Conservation (phyloP, 768 basidiomycete genomes). For the Lactarius psammicola region DNA sequence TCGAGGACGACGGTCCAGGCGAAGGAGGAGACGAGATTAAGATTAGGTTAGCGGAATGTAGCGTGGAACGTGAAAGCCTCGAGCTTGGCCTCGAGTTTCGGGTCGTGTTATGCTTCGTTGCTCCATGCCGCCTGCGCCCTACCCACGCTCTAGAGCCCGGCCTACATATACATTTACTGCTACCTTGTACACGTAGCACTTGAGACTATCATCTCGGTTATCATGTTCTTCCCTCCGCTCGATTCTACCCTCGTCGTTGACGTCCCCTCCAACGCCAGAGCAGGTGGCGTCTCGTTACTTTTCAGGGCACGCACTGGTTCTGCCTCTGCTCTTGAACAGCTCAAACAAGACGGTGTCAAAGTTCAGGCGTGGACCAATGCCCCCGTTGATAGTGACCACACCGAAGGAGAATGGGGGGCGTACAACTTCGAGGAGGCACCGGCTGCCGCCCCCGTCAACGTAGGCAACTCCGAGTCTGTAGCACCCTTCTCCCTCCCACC, state of each 20-base stretch:
- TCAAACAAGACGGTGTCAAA: conserved; percentile 21
- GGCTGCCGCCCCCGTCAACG: conserved; percentile 4
- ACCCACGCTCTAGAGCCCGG: background rate
- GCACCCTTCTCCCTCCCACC: conserved; percentile 20
- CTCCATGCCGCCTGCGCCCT: conserved; percentile 5
- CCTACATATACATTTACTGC: background rate
- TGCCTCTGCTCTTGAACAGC: conserved; percentile 24
- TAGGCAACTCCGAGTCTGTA: background rate
- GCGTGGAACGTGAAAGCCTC: conserved; percentile 1
- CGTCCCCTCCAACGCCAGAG: conserved; percentile 18
- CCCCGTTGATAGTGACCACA: conserved; percentile 20
- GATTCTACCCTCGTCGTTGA: conserved; percentile 26
- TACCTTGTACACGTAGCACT: background rate
- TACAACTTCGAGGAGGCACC: conserved; percentile 25
- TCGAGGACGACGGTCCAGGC: conserved; percentile 21
- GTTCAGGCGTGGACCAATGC: conserved; percentile 31
- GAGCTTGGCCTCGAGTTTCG: conserved; percentile 6
- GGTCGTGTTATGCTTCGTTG: background rate
- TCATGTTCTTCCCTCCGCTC: conserved; percentile 28
- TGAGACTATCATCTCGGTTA: background rate
- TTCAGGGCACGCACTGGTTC: conserved; percentile 27
- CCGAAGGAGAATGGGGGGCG: conserved; percentile 27
- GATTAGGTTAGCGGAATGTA: background rate
- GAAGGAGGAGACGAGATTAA: conserved; percentile 18
- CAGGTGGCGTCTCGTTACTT: conserved; percentile 24